Percentiles rank a stretch among this genome's conserved stretches.
These are phyloP conservation scores for Rhodotorula graminis DNA, from an alignment of 768 basidiomycete genomes.

Conservation along the genomic window DNA sequence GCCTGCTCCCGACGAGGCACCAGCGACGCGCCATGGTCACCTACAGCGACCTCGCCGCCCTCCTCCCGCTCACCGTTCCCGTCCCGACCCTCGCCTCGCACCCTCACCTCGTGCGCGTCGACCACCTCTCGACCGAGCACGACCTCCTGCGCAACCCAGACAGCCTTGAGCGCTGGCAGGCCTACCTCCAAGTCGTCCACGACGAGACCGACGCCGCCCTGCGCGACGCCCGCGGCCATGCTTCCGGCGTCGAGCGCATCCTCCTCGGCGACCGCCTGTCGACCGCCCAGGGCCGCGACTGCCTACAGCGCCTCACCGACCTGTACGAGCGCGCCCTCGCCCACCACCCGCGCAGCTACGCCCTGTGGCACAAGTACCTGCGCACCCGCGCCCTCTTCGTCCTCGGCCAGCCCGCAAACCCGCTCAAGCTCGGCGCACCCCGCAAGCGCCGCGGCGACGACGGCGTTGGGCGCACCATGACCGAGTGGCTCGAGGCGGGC, in stretches of 20 bases:
- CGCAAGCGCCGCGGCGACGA: constrained; percentile 73
- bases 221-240: constrained; percentile 39
- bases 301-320: constrained; percentile 77
- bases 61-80: constrained; percentile 81
- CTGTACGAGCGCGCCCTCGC: constrained; percentile 88
- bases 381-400: constrained; percentile 77
- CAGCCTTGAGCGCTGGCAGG: constrained; percentile 90
- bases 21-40: neutral
- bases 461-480: constrained; percentile 47
- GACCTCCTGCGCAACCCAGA: constrained; percentile 84
- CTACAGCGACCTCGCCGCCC: constrained; percentile 48
- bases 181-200: constrained; percentile 69
- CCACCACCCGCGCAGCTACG: constrained; percentile 84
- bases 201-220: constrained; percentile 56
- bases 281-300: constrained; percentile 64
- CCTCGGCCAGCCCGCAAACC: constrained; percentile 56
- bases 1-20: neutral
- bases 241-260: constrained; percentile 48
- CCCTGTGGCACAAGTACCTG: constrained; percentile 92
- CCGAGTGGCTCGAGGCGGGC: constrained; percentile 35
- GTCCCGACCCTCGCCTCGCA: constrained; percentile 75
- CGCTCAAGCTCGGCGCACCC: constrained; percentile 73
- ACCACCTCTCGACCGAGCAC: constrained; percentile 83
- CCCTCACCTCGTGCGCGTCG: constrained; percentile 64
- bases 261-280: constrained; percentile 72